Evolutionary conservation across 208 protist species (phyloP), one percentile per base, ranked within the genome.

Genomic region (Trypanosomatidae sp.): DNA sequence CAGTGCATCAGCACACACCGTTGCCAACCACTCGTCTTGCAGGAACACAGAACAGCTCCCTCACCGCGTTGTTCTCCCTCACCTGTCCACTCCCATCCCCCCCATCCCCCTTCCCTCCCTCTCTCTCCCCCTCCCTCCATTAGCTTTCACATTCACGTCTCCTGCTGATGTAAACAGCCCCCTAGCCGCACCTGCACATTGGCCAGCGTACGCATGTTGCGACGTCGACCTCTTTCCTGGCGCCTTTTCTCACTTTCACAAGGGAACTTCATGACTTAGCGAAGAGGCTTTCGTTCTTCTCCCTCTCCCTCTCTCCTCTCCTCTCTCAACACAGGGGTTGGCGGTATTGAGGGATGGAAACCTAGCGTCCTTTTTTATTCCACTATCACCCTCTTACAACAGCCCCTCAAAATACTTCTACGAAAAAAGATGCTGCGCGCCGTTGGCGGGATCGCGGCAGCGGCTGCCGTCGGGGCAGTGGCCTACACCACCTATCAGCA

Each of bases 401-500:
- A 64, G 15, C 33, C 66, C n/a, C 33, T 28, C 41, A 43, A 47
- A 28, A 58, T 3, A 47, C 17, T 5, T 30, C 6, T 25, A 22
- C 19, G 58, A 36, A 43, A 44, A 19, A 41, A 36, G 0, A 80
- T 80, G 76, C 55, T 66, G 55, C 71, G 72, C 36, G 78, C 78
- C 2, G 44, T 76, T 12, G 72, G 46, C 3, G 81, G 73, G 60
- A 33, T 80, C 15, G 71, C 49, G 49, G 77, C 66, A 15, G 77
- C 60, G 9, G 71, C 69, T 28, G 72, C 80, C 0, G 71, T 75
- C 59, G 79, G 78, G 3, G 65, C 69, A n/a, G 66, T 43, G 0
- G 65, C 80, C 19, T 86, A 83, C 73, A 56, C 44, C 12, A 66
- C 68, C 7, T 86, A 86, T 59, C 69, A 73, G 9, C 71, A 66